phyloP scores from a whole-genome alignment of 202 grass and related monocot species.

The Zoysia matrella region DNA sequence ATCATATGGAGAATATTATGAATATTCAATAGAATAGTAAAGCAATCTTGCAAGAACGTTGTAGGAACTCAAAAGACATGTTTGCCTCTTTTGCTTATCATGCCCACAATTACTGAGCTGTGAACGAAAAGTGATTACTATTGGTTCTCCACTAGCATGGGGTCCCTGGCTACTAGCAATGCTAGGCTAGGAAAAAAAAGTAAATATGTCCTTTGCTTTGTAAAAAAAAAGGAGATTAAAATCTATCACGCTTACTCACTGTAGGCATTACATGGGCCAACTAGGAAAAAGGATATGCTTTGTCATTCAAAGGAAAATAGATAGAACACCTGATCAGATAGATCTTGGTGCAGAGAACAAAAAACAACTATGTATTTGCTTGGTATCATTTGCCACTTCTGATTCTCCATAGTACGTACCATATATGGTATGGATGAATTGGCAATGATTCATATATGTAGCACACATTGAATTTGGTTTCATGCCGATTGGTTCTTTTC shows the following conservation, averaged over 20 bases:
- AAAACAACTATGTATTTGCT: not conserved
- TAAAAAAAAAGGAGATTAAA: not conserved
- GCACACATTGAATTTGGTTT: not conserved
- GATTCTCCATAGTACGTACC: not conserved
- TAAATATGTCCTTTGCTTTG: not conserved
- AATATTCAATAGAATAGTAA: not conserved
- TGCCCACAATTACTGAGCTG: not conserved
- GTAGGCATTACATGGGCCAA: not conserved
- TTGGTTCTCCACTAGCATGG: not conserved
- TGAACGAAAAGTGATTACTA: not conserved
- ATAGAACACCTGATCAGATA: conserved; percentile 5
- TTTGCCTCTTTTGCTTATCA: not conserved
- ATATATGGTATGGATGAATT: not conserved
- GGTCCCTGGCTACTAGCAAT: not conserved
- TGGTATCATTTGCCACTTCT: not conserved
- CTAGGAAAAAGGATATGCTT: not conserved
- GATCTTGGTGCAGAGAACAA: not conserved
- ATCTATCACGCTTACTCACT: not conserved
- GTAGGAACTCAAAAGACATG: not conserved
- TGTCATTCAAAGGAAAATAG: not conserved
- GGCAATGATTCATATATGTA: not conserved
- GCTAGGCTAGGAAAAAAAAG: conserved; percentile 1
- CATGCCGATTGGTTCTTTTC: not conserved
- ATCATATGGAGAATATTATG: not conserved
- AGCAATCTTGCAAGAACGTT: conserved; percentile 21